A percentile compares a stretch with the other conserved stretches of the same genome.
These are phyloP conservation scores for Aleurites moluccanus DNA, from an alignment of 441 rosid species.

Conservation along the genomic window DNA sequence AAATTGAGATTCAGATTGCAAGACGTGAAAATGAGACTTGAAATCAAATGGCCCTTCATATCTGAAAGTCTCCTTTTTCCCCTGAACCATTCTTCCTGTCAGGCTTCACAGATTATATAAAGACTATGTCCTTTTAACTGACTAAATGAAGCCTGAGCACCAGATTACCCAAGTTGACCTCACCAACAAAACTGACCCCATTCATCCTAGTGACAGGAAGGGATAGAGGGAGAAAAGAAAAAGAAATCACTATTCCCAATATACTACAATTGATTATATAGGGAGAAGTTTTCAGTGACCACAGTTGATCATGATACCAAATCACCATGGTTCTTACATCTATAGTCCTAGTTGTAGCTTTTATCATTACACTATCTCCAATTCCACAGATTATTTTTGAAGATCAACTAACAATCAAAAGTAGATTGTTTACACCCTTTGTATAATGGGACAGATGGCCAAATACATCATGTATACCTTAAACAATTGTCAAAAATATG, in stretches of 20 bases:
- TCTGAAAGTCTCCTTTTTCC: neutral
- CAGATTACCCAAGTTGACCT: neutral
- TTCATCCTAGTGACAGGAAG: too few species aligned
- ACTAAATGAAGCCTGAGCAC: neutral
- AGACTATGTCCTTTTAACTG: neutral
- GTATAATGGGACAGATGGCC: neutral
- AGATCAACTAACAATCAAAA: neutral
- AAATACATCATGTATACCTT: neutral
- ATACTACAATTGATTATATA: neutral
- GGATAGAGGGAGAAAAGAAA: neutral
- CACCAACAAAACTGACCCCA: neutral
- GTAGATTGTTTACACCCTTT: neutral
- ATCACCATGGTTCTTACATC: neutral
- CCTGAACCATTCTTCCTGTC: neutral
- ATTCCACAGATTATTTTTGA: neutral
- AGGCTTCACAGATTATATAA: neutral
- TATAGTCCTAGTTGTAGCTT: neutral
- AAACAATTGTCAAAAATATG: constrained; percentile 8
- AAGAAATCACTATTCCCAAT: neutral
- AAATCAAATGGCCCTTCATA: neutral
- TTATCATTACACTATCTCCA: neutral
- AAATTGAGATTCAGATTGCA: neutral
- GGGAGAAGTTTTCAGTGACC: neutral
- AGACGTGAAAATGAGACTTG: neutral
- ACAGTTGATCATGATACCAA: too few species aligned